Base-by-base conservation (phyloP, 768 basidiomycete genomes). In the Hericium erinaceus region DNA sequence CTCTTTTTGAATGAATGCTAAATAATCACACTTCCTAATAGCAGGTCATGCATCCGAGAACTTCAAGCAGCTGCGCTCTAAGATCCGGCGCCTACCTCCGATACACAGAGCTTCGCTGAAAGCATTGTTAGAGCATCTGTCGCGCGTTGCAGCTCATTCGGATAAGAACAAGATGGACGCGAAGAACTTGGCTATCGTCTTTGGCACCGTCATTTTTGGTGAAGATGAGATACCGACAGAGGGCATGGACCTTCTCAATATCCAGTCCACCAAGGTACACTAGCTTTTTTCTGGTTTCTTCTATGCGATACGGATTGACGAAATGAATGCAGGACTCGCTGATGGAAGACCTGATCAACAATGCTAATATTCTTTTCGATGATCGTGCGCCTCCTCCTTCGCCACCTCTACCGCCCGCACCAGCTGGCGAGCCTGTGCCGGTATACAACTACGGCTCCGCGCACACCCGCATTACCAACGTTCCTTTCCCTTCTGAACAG, bases 151-250 rank as follows among this genome's bases (percentile, higher is more conserved):
- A 2, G 73, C 83, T 4, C 75, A 76, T 39, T 76, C 77, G 20
- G 83, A 85, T 26, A 84, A 80, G 67, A 97, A 95, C 68, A 95
- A 95, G 71, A 97, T 97, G 94, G 94, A 93, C 64, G 76, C 85
- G 3, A 92, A 87, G 75, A 97, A 95, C 66, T 74, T 97, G 22
- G 90, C 92, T 3, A 94, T 97, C 50, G 85, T 94, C 3, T 95
- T 95, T 72, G 87, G 88, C 18, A 77, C 84, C 9, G 91, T 92
- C 22, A 82, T 97, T 50, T 94, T 97, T 63, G 93, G 93, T 6
- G 92, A 95, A 69, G 93, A 97, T 60, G 91, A 95, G 60, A 77
- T 92, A 57, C 85, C 89, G 3, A 89, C 88, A 67, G 82, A 77
- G 39, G 64, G 61, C 10, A 83, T 80, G 0, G 89, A 93, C 66